Conservation (phyloP, 2,329 filamentous ascomycete genomes). For the Colletotrichum lentis region DNA sequence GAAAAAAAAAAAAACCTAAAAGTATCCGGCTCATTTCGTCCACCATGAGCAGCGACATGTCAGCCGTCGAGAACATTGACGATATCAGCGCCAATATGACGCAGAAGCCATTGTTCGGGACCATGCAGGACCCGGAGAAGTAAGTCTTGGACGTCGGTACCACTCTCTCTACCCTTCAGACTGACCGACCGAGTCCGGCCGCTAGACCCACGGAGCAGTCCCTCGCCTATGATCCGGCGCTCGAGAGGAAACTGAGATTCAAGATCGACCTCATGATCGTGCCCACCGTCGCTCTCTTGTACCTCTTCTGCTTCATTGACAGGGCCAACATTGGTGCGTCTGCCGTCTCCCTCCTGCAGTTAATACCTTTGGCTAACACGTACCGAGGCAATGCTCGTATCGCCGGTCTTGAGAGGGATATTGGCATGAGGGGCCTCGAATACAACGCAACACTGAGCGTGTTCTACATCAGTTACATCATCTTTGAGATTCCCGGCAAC, state of each 20-base stretch:
- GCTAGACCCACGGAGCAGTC: conserved; percentile 5
- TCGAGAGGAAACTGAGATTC: conserved; percentile 53
- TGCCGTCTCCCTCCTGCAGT: not conserved
- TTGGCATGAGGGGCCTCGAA: conserved; percentile 63
- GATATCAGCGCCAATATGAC: conserved; percentile 20
- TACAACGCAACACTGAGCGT: conserved; percentile 69
- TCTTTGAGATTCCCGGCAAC: conserved; percentile 71
- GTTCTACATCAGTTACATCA: conserved; percentile 72
- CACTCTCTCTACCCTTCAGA: no score
- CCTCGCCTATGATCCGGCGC: conserved; percentile 42
- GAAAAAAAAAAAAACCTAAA: not conserved
- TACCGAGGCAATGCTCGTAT: conserved; percentile 64
- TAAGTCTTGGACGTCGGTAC: not conserved
- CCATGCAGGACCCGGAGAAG: conserved; percentile 19
- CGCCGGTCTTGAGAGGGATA: conserved; percentile 65
- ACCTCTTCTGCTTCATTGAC: conserved; percentile 74
- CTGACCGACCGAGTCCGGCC: not conserved
- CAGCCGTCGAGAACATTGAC: conserved; percentile 25
- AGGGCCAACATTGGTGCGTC: conserved; percentile 69
- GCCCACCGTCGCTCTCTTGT: conserved; percentile 68
- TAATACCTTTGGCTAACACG: conserved; percentile 4
- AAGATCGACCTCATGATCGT: conserved; percentile 71
- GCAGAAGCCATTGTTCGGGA: conserved; percentile 3
- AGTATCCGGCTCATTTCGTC: not conserved
- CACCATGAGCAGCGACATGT: conserved; percentile 26